Evolutionary conservation across 2,329 filamentous ascomycete genomes (phyloP).

Genomic region (Colletotrichum neosansevieriae): DNA sequence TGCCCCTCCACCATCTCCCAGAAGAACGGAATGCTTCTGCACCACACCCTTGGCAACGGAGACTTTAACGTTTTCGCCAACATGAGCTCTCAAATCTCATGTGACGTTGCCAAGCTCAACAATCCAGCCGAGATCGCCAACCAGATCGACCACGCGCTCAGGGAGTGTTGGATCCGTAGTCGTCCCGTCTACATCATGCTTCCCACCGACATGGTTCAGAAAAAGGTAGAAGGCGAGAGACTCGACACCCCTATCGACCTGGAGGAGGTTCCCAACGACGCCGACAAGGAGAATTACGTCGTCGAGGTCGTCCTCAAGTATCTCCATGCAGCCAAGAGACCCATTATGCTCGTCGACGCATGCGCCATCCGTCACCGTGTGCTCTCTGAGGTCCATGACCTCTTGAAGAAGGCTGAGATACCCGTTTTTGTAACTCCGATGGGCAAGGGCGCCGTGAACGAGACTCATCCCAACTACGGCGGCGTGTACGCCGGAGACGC

Average conservation of each 20-base stretch:
- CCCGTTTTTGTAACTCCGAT: constrained; percentile 91
- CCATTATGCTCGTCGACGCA: constrained; percentile 84
- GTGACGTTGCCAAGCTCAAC: constrained; percentile 77
- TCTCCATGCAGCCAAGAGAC: constrained; percentile 78
- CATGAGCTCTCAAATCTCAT: constrained; percentile 81
- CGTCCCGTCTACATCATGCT: constrained; percentile 87
- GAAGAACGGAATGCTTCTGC: constrained; percentile 62
- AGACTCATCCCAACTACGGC: constrained; percentile 79
- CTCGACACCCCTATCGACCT: constrained; percentile 80
- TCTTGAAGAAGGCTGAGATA: constrained; percentile 79
- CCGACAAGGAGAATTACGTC: constrained; percentile 83
- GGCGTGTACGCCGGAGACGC: constrained; percentile 89
- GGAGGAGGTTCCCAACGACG: constrained; percentile 72
- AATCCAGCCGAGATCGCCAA: constrained; percentile 76
- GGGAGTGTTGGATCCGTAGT: constrained; percentile 78
- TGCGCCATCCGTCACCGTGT: constrained; percentile 84
- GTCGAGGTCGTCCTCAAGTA: constrained; percentile 82
- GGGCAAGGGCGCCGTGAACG: constrained; percentile 87
- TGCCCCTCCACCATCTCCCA: constrained; percentile 63
- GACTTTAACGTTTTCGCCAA: constrained; percentile 86
- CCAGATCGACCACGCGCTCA: constrained; percentile 82
- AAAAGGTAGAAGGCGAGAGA: constrained; percentile 79
- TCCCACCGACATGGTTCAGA: constrained; percentile 82
- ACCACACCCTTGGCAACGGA: constrained; percentile 81
- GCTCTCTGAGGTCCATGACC: constrained; percentile 76